These are phyloP conservation scores for Solanum hybrid DNA, from an alignment of 305 asterid genomes.

Conservation along the genomic window DNA sequence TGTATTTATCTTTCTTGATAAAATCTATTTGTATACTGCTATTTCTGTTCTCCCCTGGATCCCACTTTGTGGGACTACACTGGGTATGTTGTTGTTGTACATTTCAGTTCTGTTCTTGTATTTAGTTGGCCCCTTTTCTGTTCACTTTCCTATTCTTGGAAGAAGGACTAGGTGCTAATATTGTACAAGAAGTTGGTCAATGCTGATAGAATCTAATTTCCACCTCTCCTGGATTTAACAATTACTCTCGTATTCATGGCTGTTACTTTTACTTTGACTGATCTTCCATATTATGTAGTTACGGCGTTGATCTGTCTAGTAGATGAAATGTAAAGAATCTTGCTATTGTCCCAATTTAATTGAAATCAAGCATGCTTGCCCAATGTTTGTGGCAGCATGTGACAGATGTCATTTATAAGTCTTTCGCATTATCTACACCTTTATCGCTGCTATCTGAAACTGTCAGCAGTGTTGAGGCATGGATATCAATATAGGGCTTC, in stretches of 20 bases:
- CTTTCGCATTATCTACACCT: neutral
- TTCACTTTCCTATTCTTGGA: conserved; percentile 4
- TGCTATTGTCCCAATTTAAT: neutral
- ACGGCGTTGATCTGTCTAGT: neutral
- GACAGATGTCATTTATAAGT: neutral
- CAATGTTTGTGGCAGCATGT: neutral
- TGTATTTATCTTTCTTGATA: conserved; percentile 41
- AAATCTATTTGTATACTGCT: neutral
- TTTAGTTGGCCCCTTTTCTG: conserved; percentile 5
- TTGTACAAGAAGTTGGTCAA: neutral
- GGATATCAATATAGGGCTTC: neutral
- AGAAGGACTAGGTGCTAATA: neutral
- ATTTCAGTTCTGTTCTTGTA: neutral
- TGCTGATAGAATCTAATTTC: neutral
- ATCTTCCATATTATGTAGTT: neutral
- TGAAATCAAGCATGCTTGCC: neutral
- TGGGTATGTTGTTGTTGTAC: neutral
- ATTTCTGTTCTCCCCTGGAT: neutral
- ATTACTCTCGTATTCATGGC: neutral
- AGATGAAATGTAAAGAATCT: neutral
- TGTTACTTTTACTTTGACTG: neutral
- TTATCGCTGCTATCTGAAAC: neutral
- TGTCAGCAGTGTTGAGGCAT: neutral
- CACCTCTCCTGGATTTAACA: neutral
- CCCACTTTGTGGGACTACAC: neutral